Evolutionary conservation across 164 flowering plant genomes (phyloP).

Genomic region (Aristolochia fimbriata): DNA sequence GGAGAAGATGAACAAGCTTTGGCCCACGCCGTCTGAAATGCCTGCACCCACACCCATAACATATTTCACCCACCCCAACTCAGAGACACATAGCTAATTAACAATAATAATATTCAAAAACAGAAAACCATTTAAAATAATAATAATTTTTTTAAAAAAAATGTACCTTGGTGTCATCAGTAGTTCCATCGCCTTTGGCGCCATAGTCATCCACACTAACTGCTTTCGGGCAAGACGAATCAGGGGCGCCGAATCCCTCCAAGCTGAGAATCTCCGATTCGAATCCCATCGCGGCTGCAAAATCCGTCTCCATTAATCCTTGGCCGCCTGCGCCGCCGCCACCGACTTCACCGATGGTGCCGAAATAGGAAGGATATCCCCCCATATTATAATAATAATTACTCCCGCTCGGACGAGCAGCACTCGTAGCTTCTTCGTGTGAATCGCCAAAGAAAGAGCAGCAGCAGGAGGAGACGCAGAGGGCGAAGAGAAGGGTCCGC

Average conservation of each 20-base stretch:
- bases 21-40: constrained; percentile 62
- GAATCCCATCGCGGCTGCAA: constrained; percentile 7
- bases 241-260: constrained; percentile 1
- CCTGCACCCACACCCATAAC: constrained; percentile 28
- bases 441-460: not conserved
- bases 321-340: not conserved
- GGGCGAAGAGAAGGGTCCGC: constrained; percentile 8
- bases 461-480: constrained; percentile 7
- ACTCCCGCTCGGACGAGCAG: no score
- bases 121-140: no score
- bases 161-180: constrained; percentile 10
- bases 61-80: no score
- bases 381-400: no score
- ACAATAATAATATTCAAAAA: no score
- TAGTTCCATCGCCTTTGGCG: constrained; percentile 8
- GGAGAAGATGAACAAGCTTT: constrained; percentile 41
- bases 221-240: no score
- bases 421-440: no score
- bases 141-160: no score
- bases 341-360: constrained; percentile 10
- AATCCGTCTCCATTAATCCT: constrained; percentile 3
- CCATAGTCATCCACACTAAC: constrained; percentile 8
- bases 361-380: constrained; percentile 22
- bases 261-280: constrained; percentile 1
- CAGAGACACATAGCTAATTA: no score